A percentile compares a stretch with the other conserved stretches of the same genome.
Conservation (phyloP, 2,329 filamentous ascomycete genomes). For the Phyllosticta citriasiana region DNA sequence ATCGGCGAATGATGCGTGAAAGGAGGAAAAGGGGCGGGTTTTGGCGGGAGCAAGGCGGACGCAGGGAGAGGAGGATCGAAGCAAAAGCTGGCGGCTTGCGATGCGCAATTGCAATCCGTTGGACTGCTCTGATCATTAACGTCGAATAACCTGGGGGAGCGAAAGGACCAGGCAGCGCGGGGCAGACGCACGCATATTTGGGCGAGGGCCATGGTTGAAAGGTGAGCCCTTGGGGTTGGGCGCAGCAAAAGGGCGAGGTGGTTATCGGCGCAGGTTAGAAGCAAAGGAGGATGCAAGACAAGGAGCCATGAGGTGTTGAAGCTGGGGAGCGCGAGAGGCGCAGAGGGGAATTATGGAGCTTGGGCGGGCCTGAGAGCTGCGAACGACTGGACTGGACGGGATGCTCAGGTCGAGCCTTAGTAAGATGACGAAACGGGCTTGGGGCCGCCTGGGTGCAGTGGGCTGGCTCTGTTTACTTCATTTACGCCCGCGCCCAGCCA, state of each 20-base stretch:
- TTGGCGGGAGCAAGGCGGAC: not conserved
- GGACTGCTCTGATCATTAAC: conserved; percentile 10
- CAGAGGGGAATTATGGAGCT: conserved; percentile 2
- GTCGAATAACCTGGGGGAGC: conserved; percentile 1
- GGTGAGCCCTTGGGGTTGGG: not conserved
- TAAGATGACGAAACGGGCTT: conserved; percentile 1
- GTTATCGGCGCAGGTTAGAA: conserved; percentile 6
- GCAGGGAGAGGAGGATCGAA: not conserved
- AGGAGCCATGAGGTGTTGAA: conserved; percentile 2
- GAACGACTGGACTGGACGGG: not conserved
- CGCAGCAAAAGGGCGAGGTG: not conserved
- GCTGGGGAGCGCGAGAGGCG: too few relatives aligned
- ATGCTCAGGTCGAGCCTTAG: not conserved
- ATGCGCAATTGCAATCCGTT: conserved; percentile 22
- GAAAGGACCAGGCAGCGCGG: not conserved
- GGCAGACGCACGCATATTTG: conserved; percentile 10
- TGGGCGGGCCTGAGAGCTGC: conserved; percentile 3
- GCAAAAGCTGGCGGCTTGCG: conserved; percentile 13
- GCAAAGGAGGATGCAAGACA: not conserved
- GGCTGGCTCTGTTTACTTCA: conserved; percentile 5
- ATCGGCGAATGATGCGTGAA: not conserved
- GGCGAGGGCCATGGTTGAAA: conserved; percentile 10
- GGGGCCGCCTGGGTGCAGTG: not conserved
- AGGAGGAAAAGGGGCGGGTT: conserved; percentile 1
- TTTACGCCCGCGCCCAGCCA: not conserved